Evolutionary conservation across 176 grass and related monocot genomes (phyloP), one percentile per base, ranked within the genome.

Genomic region (Tillandsia leiboldiana): DNA sequence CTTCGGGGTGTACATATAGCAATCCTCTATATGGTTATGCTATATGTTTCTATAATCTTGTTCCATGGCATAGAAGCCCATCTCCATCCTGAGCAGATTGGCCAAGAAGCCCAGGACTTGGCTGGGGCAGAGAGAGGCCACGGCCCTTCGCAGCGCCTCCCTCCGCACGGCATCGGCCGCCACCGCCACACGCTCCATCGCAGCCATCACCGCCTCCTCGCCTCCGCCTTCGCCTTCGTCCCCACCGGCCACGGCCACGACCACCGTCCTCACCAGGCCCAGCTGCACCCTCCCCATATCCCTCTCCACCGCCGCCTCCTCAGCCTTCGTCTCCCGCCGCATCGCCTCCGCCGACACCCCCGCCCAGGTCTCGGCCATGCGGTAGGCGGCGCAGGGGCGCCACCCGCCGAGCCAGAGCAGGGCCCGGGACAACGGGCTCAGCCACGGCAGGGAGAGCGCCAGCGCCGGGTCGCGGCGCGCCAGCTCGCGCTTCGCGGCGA

Each of bases 381-480:
- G 65, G 57, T 57, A 68, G 51, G 66, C 75, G 2, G 66, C 75
- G 11, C 52, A 48, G 8, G 75, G 75, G 12, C 53, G 75, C 75
- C 75, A 78, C 14, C 75, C 75, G 11, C 75, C 75, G n/a, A 69
- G 15, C 76, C 76, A 78, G 20, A 70, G 76, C 2, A 70, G 28
- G 24, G 52, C 76, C 50, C 33, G 12, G 42, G 26, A 48, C 13
- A 70, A 11, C 10, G 56, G 69, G 48, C 58, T 71, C 48, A 27
- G 29, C 66, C 76, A 64, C 12, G 76, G 76, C 12, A 70, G 76
- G 67, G 33, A 50, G 12, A 69, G 53, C 5, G 53, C 52, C 10
- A 68, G 23, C 26, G 69, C 51, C 13, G 76, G 51, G 67, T 78
- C 67, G 26, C 65, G 27, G 28, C 52, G 12, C 2, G 66, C 51